Conservation (phyloP, 768 basidiomycete species). For the Pluteus cervinus region DNA sequence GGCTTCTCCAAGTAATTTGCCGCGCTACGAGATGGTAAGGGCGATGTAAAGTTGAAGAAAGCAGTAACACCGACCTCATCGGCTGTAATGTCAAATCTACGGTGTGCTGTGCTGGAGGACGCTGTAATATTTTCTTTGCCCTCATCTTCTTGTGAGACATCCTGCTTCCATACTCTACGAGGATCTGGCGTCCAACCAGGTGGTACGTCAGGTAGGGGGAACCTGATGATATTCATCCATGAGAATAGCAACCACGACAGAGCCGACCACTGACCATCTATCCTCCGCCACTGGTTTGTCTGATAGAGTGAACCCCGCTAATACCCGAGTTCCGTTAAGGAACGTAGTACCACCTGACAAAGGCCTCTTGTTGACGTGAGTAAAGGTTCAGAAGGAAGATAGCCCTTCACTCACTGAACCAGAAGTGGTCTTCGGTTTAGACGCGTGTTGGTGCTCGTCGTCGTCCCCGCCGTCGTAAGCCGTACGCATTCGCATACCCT, state of each 20-base stretch:
- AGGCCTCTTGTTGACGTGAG: conserved; percentile 28
- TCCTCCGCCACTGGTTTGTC: conserved; percentile 65
- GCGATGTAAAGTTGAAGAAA: conserved; percentile 3
- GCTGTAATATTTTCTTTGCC: conserved; percentile 47
- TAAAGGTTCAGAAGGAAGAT: conserved; percentile 5
- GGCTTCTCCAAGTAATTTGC: conserved; percentile 76
- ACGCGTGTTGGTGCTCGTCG: too few species aligned
- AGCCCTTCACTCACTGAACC: conserved; percentile 21
- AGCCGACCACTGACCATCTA: conserved; percentile 43
- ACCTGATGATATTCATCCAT: conserved; percentile 42
- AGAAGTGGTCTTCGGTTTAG: too few species aligned
- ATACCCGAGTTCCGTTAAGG: conserved; percentile 66
- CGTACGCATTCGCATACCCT: conserved; percentile 57
- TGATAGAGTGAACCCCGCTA: conserved; percentile 72
- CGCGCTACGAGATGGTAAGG: conserved; percentile 49
- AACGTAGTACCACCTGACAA: conserved; percentile 36
- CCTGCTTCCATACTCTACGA: conserved; percentile 57
- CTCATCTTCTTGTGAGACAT: too few species aligned
- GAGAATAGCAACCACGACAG: not conserved
- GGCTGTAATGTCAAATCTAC: too few species aligned
- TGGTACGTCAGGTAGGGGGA: conserved; percentile 77
- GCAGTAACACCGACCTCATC: conserved; percentile 53
- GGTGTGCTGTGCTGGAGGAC: too few species aligned
- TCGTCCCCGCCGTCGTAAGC: too few species aligned
- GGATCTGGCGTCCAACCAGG: conserved; percentile 85